phyloP scores from a whole-genome alignment of 1,139 yeast species.

The Sugiyamaella sp. region DNA sequence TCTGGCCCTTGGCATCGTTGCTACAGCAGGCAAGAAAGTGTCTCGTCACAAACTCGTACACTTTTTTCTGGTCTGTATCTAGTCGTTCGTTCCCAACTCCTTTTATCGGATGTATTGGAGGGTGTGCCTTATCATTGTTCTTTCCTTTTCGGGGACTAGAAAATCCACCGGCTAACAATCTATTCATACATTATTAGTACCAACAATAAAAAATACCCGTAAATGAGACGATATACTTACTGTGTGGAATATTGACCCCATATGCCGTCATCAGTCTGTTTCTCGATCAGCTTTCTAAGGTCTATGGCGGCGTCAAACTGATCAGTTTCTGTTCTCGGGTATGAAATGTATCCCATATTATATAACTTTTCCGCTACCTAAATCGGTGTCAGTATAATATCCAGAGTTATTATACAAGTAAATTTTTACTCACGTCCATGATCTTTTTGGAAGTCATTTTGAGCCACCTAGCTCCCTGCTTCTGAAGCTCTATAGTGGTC shows the following conservation, averaged over 20 bases:
- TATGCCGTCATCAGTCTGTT: slow-evolving; percentile 53
- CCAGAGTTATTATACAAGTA: background rate
- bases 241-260: slow-evolving; percentile 56
- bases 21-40: slow-evolving; percentile 93
- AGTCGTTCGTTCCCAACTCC: slow-evolving; percentile 35
- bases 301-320: slow-evolving; percentile 78
- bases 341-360: slow-evolving; percentile 82
- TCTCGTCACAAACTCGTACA: slow-evolving; percentile 85
- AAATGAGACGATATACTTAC: no score
- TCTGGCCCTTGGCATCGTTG: slow-evolving; percentile 80
- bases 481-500: slow-evolving; percentile 94
- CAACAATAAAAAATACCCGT: no score
- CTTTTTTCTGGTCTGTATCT: slow-evolving; percentile 57
- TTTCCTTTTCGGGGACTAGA: slow-evolving; percentile 73
- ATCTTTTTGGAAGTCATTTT: slow-evolving; percentile 82
- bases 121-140: slow-evolving; percentile 95
- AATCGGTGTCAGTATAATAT: background rate
- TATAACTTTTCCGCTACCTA: slow-evolving; percentile 76
- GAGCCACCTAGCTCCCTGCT: slow-evolving; percentile 74
- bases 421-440: slow-evolving; percentile 49
- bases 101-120: slow-evolving; percentile 91
- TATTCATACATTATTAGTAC: no score
- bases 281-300: slow-evolving; percentile 57
- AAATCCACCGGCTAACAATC: slow-evolving; percentile 46
- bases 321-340: slow-evolving; percentile 98